Conservation (phyloP, 495 filamentous ascomycete species). For the Sporormia fimetaria region DNA sequence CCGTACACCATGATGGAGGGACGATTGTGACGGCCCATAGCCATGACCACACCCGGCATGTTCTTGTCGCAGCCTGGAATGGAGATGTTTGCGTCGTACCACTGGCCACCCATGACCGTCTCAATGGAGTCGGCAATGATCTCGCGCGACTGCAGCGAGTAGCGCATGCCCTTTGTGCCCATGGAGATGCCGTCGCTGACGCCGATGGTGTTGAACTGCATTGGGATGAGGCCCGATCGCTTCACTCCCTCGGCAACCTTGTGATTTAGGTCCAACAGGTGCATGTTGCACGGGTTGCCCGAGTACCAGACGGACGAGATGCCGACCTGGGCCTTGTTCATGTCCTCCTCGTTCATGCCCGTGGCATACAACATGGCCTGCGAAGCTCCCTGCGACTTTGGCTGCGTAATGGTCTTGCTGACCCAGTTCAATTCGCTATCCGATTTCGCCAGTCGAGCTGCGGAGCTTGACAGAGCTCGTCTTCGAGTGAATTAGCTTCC, state of each 20-base stretch:
- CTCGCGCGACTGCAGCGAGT: slow-evolving; percentile 85
- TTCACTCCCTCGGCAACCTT: slow-evolving; percentile 76
- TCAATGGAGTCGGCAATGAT: slow-evolving; percentile 96
- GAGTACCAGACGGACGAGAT: slow-evolving; percentile 89
- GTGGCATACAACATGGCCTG: slow-evolving; percentile 99
- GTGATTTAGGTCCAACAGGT: slow-evolving; percentile 77
- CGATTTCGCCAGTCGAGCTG: slow-evolving; percentile 7
- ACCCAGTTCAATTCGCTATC: slow-evolving; percentile 51
- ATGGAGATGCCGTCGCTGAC: slow-evolving; percentile 80
- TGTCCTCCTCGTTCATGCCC: slow-evolving; percentile 68
- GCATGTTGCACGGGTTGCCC: slow-evolving; percentile 99
- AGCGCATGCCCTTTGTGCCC: slow-evolving; percentile 83
- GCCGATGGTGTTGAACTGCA: slow-evolving; percentile 95
- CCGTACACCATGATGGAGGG: slow-evolving; percentile 96
- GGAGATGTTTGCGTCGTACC: slow-evolving; percentile 98
- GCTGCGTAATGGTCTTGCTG: slow-evolving; percentile 78
- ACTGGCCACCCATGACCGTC: slow-evolving; percentile 97
- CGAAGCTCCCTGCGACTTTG: slow-evolving; percentile 92
- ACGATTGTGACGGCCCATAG: slow-evolving; percentile 90
- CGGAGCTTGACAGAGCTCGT: slow-evolving; percentile 21
- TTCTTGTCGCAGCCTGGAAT: slow-evolving; percentile 99
- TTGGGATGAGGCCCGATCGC: slow-evolving; percentile 31
- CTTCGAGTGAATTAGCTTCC: slow-evolving; percentile 14
- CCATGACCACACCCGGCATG: slow-evolving; percentile 97
- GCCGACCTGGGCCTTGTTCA: slow-evolving; percentile 90